A percentile compares a stretch with the other conserved stretches of the same genome.
Evolutionary conservation across 345 rosid species (phyloP).

Genomic region (Eucalyptus grandis): DNA sequence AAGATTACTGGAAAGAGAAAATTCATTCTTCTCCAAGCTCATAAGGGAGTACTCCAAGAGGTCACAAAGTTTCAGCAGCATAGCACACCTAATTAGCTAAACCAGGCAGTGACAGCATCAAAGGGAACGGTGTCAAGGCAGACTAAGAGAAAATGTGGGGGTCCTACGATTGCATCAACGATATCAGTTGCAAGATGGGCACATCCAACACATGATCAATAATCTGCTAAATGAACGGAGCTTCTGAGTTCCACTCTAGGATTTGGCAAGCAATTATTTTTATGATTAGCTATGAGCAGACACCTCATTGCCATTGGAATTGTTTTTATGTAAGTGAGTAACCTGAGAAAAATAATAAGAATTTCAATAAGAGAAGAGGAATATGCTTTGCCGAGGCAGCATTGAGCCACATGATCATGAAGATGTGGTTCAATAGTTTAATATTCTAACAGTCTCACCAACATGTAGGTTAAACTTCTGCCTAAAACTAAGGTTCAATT

Average conservation of each 20-base stretch:
- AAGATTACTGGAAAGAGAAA: conserved; percentile 58
- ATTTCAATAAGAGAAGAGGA: background rate
- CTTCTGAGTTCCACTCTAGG: background rate
- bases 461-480: background rate
- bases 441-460: background rate
- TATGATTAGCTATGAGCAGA: background rate
- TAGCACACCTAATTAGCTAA: conserved; percentile 10
- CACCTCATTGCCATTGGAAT: background rate
- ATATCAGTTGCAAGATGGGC: background rate
- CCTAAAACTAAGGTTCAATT: background rate
- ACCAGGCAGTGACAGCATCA: background rate
- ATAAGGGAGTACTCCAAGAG: conserved; percentile 70
- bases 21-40: conserved; percentile 82
- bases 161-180: background rate
- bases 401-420: background rate
- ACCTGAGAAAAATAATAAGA: background rate
- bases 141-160: background rate
- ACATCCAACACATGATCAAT: background rate
- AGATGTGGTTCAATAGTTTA: background rate
- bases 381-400: background rate
- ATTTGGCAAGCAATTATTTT: background rate
- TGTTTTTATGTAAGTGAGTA: background rate
- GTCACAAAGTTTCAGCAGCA: conserved; percentile 39
- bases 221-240: background rate
- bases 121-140: background rate